Evolutionary conservation across 106 monocot genomes (phyloP), one percentile per base, ranked within the genome.

Genomic region (Dioscorea dumetorum): DNA sequence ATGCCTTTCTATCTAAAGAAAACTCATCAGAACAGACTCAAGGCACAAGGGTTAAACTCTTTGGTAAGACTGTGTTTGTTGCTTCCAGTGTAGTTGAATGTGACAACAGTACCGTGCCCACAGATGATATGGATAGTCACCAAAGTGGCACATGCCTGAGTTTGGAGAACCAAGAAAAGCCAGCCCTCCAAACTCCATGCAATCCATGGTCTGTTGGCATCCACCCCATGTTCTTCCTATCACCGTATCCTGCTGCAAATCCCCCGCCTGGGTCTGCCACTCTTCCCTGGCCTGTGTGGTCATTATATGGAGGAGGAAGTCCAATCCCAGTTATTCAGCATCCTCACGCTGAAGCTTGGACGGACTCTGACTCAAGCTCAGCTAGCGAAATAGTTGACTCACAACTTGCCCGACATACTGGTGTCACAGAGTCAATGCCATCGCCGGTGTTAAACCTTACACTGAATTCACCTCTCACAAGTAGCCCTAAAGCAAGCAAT

Each of bases 11-110:
- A 22, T 73, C 51, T 7, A 66, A 70, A 62, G 72, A 77, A 63
- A 67, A 15, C 69, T 60, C 75, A 24, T 58, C 24, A 10, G 48
- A 22, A 60, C 82, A 79, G 56, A 49, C 58, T 12, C 71, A 65
- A 64, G 73, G 60, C 31, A 75, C 78, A 24, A 76, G 69, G 24
- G 78, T 93, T 48, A 93, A 88, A 68, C 82, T 93, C 0, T 93
- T 93, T 57, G 92, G 92, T 2, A 83, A 23, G 62, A 88, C 73
- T 3, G 76, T 93, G 17, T 10, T 77, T 24, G 69, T 93, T 15
- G 18, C 63, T 57, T 71, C 79, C 41, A 41, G 41, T 41, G 41
- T 5, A 1, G 4, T 23, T 56, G 33, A 61, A 14, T 34, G 12
- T 35, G 18, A 8, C 50, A 48, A 57, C 14, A 32, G 32, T 33